A percentile compares a stretch with the other conserved stretches of the same genome.
phyloP scores from a whole-genome alignment of 495 filamentous ascomycete genomes.

The Lepraria neglecta region DNA sequence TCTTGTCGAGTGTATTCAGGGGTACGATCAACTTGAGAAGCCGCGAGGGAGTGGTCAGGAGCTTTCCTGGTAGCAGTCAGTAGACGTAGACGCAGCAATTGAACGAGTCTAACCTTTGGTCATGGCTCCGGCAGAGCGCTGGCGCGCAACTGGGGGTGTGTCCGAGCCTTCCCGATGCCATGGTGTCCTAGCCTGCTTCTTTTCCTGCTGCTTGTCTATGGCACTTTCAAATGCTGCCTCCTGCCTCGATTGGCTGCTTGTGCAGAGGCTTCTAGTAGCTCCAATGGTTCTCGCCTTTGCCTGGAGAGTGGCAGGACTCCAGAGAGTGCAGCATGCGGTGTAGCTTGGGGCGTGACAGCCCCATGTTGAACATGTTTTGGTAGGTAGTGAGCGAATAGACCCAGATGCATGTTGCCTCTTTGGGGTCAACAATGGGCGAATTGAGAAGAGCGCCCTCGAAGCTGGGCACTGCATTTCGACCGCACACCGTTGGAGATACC shows the following conservation, averaged over 20 bases:
- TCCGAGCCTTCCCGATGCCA: conserved; percentile 67
- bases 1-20: conserved; percentile 55
- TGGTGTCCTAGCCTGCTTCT: conserved; percentile 49
- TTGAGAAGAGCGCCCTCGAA: neutral
- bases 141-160: conserved; percentile 46
- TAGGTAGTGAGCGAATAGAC: neutral
- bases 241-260: conserved; percentile 23
- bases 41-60: conserved; percentile 82
- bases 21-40: conserved; percentile 87
- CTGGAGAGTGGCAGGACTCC: neutral
- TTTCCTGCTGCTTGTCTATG: conserved; percentile 41
- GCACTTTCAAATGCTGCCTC: conserved; percentile 37
- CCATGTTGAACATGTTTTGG: neutral
- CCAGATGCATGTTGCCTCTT: neutral
- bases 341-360: neutral
- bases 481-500: neutral
- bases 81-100: neutral
- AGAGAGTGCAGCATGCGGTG: neutral
- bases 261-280: neutral
- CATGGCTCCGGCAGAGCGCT: conserved; percentile 47
- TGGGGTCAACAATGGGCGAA: conserved; percentile 1
- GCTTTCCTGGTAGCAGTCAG: conserved; percentile 54
- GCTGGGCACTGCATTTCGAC: conserved; percentile 7
- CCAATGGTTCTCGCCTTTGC: neutral
- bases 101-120: conserved; percentile 50